Evolutionary conservation across 1,139 yeast species (phyloP).

Genomic region (Yamadazyma pseudoaaseri): DNA sequence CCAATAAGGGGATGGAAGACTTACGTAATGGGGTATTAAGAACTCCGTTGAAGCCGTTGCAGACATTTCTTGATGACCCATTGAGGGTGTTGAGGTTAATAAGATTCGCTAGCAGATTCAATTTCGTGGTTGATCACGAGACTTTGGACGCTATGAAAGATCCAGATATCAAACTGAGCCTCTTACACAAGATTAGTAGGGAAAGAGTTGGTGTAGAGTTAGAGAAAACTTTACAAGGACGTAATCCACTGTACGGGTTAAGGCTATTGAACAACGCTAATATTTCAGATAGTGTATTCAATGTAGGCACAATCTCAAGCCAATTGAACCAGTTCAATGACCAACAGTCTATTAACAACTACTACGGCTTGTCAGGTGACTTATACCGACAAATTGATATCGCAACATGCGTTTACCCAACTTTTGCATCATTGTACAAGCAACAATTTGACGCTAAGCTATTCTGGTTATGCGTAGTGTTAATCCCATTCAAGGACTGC

Average conservation of each 20-base stretch:
- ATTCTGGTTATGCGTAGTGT: constrained; percentile 48
- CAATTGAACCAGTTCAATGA: constrained; percentile 5
- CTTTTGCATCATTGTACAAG: constrained; percentile 15
- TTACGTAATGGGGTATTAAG: constrained; percentile 67
- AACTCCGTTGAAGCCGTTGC: constrained; percentile 82
- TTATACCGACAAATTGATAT: constrained; percentile 17
- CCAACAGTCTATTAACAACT: constrained; percentile 2
- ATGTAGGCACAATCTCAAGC: constrained; percentile 26
- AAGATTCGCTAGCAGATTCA: constrained; percentile 80
- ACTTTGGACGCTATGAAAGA: constrained; percentile 68
- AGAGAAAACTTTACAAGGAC: constrained; percentile 67
- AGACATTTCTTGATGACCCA: constrained; percentile 93
- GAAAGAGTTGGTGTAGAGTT: constrained; percentile 91
- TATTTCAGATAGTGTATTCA: constrained; percentile 61
- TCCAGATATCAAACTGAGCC: constrained; percentile 53
- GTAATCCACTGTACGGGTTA: constrained; percentile 65
- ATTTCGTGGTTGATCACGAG: constrained; percentile 59
- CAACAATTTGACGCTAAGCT: constrained; percentile 20
- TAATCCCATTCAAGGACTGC: constrained; percentile 49
- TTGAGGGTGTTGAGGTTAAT: constrained; percentile 79
- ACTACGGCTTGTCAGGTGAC: constrained; percentile 2
- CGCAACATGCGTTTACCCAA: constrained; percentile 21
- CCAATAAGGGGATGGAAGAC: constrained; percentile 73
- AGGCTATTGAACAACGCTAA: constrained; percentile 53
- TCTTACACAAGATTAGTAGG: constrained; percentile 74